Conservation (phyloP, 2,329 filamentous ascomycete genomes). For the Phyllachora maydis region DNA sequence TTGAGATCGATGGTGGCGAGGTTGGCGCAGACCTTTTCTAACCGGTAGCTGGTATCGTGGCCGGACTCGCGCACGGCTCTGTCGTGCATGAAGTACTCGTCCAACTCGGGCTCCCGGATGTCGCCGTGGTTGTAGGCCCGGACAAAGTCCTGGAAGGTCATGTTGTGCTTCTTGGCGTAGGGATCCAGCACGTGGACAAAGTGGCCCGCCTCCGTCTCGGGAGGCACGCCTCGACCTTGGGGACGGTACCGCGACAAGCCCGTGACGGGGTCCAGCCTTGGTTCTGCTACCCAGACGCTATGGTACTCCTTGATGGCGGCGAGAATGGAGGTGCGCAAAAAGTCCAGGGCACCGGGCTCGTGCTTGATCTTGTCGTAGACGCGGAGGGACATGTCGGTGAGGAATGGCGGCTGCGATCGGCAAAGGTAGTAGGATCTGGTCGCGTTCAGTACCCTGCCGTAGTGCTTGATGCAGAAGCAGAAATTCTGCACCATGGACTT, state of each 20-base stretch:
- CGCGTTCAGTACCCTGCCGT: conserved; percentile 94
- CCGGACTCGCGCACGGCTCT: conserved; percentile 90
- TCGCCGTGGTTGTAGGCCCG: conserved; percentile 64
- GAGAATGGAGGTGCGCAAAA: conserved; percentile 58
- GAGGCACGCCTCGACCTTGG: conserved; percentile 66
- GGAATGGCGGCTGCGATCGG: conserved; percentile 85
- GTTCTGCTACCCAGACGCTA: conserved; percentile 65
- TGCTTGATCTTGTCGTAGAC: conserved; percentile 89
- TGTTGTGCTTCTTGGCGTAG: conserved; percentile 64
- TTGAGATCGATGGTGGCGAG: conserved; percentile 90
- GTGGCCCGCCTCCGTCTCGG: conserved; percentile 75
- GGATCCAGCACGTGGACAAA: conserved; percentile 69
- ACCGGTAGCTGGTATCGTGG: conserved; percentile 86
- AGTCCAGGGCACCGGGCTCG: conserved; percentile 60
- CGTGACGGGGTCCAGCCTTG: conserved; percentile 56
- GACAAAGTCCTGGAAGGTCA: conserved; percentile 73
- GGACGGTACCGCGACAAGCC: conserved; percentile 74
- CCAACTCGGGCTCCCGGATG: conserved; percentile 69
- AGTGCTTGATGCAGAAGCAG: conserved; percentile 95
- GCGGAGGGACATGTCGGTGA: conserved; percentile 90
- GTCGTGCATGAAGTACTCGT: conserved; percentile 92
- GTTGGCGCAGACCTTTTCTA: conserved; percentile 74
- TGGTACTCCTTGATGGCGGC: conserved; percentile 96
- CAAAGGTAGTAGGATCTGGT: conserved; percentile 90
- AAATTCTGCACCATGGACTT: conserved; percentile 95